Base-by-base conservation (phyloP, 495 filamentous ascomycete genomes). In the Amniculicola lignicola region DNA sequence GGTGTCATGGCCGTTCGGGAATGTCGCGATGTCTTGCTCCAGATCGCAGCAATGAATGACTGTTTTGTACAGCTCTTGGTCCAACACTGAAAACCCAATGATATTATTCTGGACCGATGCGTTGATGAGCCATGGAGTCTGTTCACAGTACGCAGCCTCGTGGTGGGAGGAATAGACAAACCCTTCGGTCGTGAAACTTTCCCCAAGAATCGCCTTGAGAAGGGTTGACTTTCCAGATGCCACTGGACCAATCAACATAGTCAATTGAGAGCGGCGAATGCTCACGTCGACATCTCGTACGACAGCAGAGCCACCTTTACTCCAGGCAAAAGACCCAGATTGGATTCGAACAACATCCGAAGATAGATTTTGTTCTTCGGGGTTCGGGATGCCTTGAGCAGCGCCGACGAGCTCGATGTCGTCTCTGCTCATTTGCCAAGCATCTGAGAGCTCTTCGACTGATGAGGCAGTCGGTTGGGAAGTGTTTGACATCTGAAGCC, bases 101-200 rank as follows among this genome's bases (percentile, higher is more conserved):
- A 65, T 59, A 42, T 62, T 67, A 5, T 58, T 33, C 36, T 44
- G 43, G n/a, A 67, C 7, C 1, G 54, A 62, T 3, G 36, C 29
- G 28, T 67, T 64, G 10, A 18, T 38, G 5, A 62, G 52, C 64
- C 61, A 67, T 12, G 61, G 50, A 15, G 57, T 57, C 39, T 67
- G 61, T 14, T 47, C 47, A 40, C 61, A 64, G 36, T 48, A 67
- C 11, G 48, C 61, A 23, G 59, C 49, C 7, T 31, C 24, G 15
- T 16, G 19, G 2, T 47, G 24, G 1, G 48, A 27, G 14, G 49
- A 6, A 16, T 22, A 27, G 19, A 58, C 41, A 19, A 23, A 19
- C 4, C 62, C 62, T 14, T 35, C 29, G 18, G 42, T 18, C 11
- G 37, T 15, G 10, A 28, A 24, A 15, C 41, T 41, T 23, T 65